Evolutionary conservation across 2,329 filamentous ascomycete species (phyloP).

Genomic region (Trichoderma lentiforme): DNA sequence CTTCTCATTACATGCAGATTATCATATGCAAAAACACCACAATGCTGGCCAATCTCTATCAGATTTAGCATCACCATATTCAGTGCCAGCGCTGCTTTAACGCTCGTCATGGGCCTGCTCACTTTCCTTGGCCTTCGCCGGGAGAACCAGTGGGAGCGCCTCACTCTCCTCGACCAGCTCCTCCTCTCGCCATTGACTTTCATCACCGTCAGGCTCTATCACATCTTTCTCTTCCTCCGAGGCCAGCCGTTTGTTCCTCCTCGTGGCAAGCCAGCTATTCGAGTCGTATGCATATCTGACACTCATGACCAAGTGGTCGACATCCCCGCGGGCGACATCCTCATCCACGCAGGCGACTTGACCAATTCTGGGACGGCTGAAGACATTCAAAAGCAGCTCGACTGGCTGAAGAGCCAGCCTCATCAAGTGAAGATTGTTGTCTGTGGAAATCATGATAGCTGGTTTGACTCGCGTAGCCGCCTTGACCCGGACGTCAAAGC

Average conservation of each 20-base stretch:
- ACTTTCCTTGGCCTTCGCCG: slow-evolving; percentile 47
- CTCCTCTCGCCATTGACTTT: slow-evolving; percentile 66
- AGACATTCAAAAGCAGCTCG: slow-evolving; percentile 76
- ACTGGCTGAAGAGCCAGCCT: slow-evolving; percentile 74
- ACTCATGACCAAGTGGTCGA: slow-evolving; percentile 66
- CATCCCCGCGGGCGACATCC: slow-evolving; percentile 74
- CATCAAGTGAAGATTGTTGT: slow-evolving; percentile 80
- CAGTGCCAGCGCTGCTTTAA: neutral
- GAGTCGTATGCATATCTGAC: slow-evolving; percentile 85
- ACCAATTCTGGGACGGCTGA: slow-evolving; percentile 66
- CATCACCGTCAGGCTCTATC: slow-evolving; percentile 60
- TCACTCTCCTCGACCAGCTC: slow-evolving; percentile 58
- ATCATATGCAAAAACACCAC: neutral
- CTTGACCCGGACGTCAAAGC: slow-evolving; percentile 52
- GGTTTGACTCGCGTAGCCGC: slow-evolving; percentile 68
- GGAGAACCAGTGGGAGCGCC: slow-evolving; percentile 45
- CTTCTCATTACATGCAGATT: neutral
- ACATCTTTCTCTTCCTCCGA: slow-evolving; percentile 63
- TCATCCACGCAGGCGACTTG: slow-evolving; percentile 88
- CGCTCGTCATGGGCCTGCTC: slow-evolving; percentile 43
- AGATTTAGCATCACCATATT: neutral
- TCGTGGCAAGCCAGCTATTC: slow-evolving; percentile 55
- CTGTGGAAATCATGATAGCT: slow-evolving; percentile 85
- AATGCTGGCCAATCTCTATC: neutral
- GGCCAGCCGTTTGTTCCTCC: slow-evolving; percentile 60